Evolutionary conservation across 1,284 basidiomycete species (phyloP).

Genomic region (Fomes fomentarius): DNA sequence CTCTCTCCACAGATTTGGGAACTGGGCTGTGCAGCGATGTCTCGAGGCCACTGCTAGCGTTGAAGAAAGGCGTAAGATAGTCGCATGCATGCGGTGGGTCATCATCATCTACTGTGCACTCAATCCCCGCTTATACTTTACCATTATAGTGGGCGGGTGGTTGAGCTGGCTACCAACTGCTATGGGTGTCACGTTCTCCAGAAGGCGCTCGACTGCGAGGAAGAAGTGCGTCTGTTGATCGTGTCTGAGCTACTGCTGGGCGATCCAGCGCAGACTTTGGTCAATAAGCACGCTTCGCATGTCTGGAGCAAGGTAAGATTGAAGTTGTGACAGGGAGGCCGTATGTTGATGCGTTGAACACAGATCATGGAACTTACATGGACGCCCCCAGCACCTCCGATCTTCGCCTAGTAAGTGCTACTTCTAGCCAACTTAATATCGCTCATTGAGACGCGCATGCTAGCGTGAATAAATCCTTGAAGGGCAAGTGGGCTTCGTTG

Average conservation of each 20-base stretch:
- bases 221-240: slow-evolving; percentile 77
- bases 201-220: slow-evolving; percentile 86
- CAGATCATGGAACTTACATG: slow-evolving; percentile 85
- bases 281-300: slow-evolving; percentile 86
- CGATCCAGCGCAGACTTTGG: slow-evolving; percentile 79
- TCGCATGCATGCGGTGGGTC: slow-evolving; percentile 76
- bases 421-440: neutral
- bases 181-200: slow-evolving; percentile 86
- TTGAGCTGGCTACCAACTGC: slow-evolving; percentile 83
- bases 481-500: slow-evolving; percentile 83
- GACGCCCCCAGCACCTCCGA: slow-evolving; percentile 81
- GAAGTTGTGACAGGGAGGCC: too few species aligned
- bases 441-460: slow-evolving; percentile 4
- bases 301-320: slow-evolving; percentile 87
- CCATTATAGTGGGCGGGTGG: slow-evolving; percentile 65
- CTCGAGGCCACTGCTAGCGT: slow-evolving; percentile 71
- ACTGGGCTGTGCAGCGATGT: slow-evolving; percentile 86
- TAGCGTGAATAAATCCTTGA: slow-evolving; percentile 81
- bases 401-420: slow-evolving; percentile 73
- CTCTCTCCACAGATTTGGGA: slow-evolving; percentile 65
- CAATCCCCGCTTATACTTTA: neutral
- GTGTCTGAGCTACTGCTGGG: slow-evolving; percentile 80
- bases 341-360: too few species aligned
- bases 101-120: neutral
- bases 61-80: slow-evolving; percentile 78